Evolutionary conservation across 2,329 filamentous ascomycete species (phyloP).

Genomic region (Pseudophaeomoniella oleicola): DNA sequence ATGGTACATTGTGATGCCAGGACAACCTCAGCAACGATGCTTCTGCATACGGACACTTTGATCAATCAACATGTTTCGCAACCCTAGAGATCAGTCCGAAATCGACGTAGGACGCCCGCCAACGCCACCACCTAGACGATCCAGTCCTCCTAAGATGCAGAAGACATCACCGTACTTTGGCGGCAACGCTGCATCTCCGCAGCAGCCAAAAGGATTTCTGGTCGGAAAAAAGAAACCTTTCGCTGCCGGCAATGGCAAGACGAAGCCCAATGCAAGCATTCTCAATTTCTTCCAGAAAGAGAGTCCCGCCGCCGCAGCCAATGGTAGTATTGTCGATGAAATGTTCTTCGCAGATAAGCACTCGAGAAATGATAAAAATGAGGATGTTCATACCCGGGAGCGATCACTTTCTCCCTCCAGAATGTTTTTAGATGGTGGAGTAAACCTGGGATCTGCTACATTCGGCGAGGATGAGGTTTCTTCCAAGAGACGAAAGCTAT

Average conservation of each 20-base stretch:
- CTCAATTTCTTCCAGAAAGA: slow-evolving; percentile 40
- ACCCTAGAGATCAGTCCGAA: slow-evolving; percentile 8
- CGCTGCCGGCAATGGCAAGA: slow-evolving; percentile 8
- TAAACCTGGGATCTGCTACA: background rate
- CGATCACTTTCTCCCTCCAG: background rate
- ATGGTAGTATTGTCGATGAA: slow-evolving; percentile 17
- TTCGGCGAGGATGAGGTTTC: background rate
- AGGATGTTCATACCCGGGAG: slow-evolving; percentile 1
- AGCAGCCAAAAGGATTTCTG: background rate
- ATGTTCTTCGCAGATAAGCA: slow-evolving; percentile 22
- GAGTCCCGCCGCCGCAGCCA: slow-evolving; percentile 10
- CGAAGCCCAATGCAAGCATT: slow-evolving; percentile 33
- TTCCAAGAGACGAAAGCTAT: background rate
- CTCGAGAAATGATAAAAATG: slow-evolving; percentile 2
- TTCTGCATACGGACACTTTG: background rate
- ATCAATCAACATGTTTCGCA: slow-evolving; percentile 8
- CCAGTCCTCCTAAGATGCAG: background rate
- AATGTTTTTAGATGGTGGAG: slow-evolving; percentile 2
- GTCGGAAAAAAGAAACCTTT: background rate
- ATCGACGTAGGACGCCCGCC: slow-evolving; percentile 8
- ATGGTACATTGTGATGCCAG: too few relatives aligned
- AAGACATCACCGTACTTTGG: slow-evolving; percentile 1
- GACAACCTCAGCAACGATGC: too few relatives aligned
- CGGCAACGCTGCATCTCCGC: background rate
- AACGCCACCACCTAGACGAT: slow-evolving; percentile 6